Base-by-base conservation (phyloP, 2,329 filamentous ascomycete genomes). In the Teratosphaeria nubilosa region DNA sequence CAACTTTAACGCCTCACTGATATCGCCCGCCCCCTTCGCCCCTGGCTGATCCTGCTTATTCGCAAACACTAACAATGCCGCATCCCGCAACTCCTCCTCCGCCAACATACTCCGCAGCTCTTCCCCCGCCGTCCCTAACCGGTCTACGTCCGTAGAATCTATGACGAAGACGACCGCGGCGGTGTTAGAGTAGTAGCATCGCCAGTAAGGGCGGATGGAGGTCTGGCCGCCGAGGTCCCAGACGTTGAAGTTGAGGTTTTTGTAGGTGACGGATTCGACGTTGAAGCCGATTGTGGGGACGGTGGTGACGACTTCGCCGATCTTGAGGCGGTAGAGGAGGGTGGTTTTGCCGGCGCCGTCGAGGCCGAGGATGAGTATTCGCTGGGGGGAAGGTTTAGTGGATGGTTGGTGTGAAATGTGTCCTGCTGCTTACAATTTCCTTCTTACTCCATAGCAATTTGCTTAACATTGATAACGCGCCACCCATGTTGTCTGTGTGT, bases 201-300 rank as follows among this genome's bases (percentile, higher is more conserved):
- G 85, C 94, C 94, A 99, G 79, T 99, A 99, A 1, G 94, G 94
- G 65, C 94, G 85, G 73, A 99, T 99, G 66, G 88, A 95, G n/a
- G 94, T 99, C 80, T 99, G 94, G 45, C 94, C 94, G 70, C 94
- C 92, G 53, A 97, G 82, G 78, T 97, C 92, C 94, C 94, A 99
- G 70, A 99, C 94, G 72, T 97, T 97, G 75, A 99, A 95, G 75
- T 96, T 96, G 62, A 99, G 82, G 73, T 96, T 97, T 75, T 92
- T 92, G 81, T 99, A 99, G 68, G 91, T 94, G 64, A 99, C 94
- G 24, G 91, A 96, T 77, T 99, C 94, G 68, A 99, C 94, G 74
- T 99, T 99, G 81, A 99, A 99, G 61, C 94, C 94, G 74, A 99
- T 97, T 57, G 94, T 99, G 22, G 94, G 94, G 81, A 97, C 97